These are phyloP conservation scores for Medicago lupulina DNA, from an alignment of 306 rosid species.

Conservation along the genomic window DNA sequence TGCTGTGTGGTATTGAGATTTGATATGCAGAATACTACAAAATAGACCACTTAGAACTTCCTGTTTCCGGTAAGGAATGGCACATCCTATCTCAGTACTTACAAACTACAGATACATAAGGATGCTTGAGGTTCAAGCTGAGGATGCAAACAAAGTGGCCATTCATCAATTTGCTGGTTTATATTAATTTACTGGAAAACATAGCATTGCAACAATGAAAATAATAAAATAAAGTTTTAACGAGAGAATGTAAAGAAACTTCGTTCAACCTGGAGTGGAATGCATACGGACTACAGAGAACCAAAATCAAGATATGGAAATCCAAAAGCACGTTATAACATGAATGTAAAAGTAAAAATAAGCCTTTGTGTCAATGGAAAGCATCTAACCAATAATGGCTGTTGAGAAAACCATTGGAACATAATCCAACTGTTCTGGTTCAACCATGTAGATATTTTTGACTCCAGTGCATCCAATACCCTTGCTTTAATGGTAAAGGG, in stretches of 20 bases:
- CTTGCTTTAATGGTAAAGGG: too few relatives aligned
- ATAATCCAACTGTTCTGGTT: too few relatives aligned
- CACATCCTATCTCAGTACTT: constrained; percentile 14
- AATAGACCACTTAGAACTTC: constrained; percentile 1
- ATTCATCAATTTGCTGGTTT: not conserved
- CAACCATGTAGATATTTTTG: too few relatives aligned
- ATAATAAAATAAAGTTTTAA: not conserved
- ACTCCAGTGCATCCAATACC: too few relatives aligned
- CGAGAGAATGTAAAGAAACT: not conserved
- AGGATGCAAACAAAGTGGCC: not conserved
- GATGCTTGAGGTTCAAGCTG: constrained; percentile 23
- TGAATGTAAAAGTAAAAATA: constrained; percentile 19
- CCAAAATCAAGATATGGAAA: not conserved
- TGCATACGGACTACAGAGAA: not conserved
- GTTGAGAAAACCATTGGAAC: too few relatives aligned
- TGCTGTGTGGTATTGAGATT: constrained; percentile 27
- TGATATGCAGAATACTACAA: constrained; percentile 16
- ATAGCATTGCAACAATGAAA: not conserved
- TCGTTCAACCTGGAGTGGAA: not conserved
- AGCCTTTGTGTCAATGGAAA: not conserved
- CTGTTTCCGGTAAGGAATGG: constrained; percentile 1
- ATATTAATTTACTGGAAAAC: constrained; percentile 7
- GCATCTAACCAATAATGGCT: too few relatives aligned
- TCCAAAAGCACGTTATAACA: constrained; percentile 10
- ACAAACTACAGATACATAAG: not conserved